These are phyloP conservation scores for Volvariella surrecta DNA, from an alignment of 1,284 basidiomycete species.

Conservation along the genomic window DNA sequence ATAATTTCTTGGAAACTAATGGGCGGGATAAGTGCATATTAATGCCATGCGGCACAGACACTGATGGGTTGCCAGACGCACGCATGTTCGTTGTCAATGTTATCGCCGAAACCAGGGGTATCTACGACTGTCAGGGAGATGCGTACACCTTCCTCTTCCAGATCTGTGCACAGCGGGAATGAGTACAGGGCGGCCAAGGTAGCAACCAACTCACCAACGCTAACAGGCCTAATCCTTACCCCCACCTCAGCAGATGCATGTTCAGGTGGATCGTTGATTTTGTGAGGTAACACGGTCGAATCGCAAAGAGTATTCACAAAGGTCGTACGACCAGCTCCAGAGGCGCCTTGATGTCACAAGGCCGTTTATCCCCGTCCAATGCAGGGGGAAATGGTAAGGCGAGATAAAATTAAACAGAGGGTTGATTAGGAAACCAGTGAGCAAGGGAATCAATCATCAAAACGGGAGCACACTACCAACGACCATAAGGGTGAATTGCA, in stretches of 20 bases:
- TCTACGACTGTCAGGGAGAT: slow-evolving; percentile 96
- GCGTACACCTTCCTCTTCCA: slow-evolving; percentile 95
- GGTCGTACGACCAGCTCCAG: slow-evolving; percentile 89
- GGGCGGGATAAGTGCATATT: slow-evolving; percentile 2
- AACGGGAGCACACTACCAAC: slow-evolving; percentile 53
- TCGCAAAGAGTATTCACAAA: slow-evolving; percentile 97
- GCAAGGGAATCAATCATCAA: not conserved
- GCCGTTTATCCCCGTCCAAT: too few relatives aligned
- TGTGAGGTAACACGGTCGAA: slow-evolving; percentile 74
- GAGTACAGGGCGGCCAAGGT: not conserved
- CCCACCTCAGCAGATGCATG: slow-evolving; percentile 82
- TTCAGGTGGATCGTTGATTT: slow-evolving; percentile 70
- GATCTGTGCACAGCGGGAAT: slow-evolving; percentile 45
- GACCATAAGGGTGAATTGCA: slow-evolving; percentile 91
- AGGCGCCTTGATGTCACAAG: slow-evolving; percentile 76
- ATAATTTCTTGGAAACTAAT: slow-evolving; percentile 94
- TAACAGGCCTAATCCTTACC: slow-evolving; percentile 87
- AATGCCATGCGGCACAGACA: slow-evolving; percentile 7
- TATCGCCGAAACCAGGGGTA: slow-evolving; percentile 96
- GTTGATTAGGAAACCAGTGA: not conserved
- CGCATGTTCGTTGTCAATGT: slow-evolving; percentile 95
- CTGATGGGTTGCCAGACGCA: slow-evolving; percentile 33
- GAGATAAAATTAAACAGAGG: slow-evolving; percentile 1
- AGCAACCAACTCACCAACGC: slow-evolving; percentile 60
- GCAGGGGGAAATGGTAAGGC: not conserved